phyloP scores from a whole-genome alignment of 208 protist species.

The Phytomonas serpens region DNA sequence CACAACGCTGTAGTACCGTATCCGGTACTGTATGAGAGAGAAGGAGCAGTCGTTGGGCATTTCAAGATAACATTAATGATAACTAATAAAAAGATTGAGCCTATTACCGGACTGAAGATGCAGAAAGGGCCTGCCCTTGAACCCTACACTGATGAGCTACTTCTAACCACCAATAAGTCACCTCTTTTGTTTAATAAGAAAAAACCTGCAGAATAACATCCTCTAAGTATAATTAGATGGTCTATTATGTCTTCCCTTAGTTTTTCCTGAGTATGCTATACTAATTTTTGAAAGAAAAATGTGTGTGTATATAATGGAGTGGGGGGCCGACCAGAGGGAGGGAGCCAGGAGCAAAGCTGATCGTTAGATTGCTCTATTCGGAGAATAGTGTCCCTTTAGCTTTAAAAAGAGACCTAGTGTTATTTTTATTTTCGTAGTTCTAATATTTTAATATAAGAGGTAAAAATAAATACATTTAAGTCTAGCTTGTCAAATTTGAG shows the following conservation, averaged over 20 bases:
- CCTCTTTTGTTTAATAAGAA: slow-evolving; percentile 84
- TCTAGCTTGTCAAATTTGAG: slow-evolving; percentile 9
- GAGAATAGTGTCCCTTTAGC: neutral
- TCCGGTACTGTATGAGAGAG: slow-evolving; percentile 94
- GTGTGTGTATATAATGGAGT: neutral
- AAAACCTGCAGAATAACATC: slow-evolving; percentile 32
- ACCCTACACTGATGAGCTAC: slow-evolving; percentile 79
- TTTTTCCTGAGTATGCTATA: slow-evolving; percentile 7
- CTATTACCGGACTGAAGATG: slow-evolving; percentile 80
- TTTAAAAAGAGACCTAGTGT: slow-evolving; percentile 1
- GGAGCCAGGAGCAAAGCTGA: neutral
- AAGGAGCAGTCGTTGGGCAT: slow-evolving; percentile 87
- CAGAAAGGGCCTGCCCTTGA: slow-evolving; percentile 73
- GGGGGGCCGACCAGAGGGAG: neutral
- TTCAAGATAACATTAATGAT: slow-evolving; percentile 90
- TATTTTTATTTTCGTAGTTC: slow-evolving; percentile 13
- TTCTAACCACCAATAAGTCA: slow-evolving; percentile 74
- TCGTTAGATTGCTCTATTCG: neutral
- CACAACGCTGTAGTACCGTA: slow-evolving; percentile 95
- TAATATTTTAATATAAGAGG: slow-evolving; percentile 12
- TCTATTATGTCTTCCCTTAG: slow-evolving; percentile 1
- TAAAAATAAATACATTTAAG: slow-evolving; percentile 13
- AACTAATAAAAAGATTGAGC: slow-evolving; percentile 85
- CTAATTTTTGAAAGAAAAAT: slow-evolving; percentile 9
- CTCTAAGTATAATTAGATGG: neutral